Percentiles rank a stretch among this genome's conserved stretches.
phyloP scores from a whole-genome alignment of 148 eudicot species.

The Arbutus unedo region DNA sequence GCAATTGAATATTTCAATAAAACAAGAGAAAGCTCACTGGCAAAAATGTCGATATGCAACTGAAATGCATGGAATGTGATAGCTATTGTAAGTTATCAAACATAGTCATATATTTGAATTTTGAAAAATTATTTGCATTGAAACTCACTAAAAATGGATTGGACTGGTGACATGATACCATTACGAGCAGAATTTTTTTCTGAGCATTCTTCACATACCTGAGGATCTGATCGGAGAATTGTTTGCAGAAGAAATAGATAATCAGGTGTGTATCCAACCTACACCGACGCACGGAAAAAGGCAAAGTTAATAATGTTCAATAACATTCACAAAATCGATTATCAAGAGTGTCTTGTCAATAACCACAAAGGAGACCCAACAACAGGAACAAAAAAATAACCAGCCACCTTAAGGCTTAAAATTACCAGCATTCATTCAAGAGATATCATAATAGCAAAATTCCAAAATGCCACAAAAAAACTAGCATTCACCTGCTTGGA shows the following conservation, averaged over 20 bases:
- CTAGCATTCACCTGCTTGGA: slow-evolving; percentile 69
- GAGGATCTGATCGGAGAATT: slow-evolving; percentile 85
- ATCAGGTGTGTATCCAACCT: slow-evolving; percentile 97
- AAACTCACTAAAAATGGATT: neutral
- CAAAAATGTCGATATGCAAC: neutral
- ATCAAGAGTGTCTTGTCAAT: neutral
- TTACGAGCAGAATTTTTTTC: neutral
- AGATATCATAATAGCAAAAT: neutral
- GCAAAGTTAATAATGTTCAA: neutral
- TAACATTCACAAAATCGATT: neutral
- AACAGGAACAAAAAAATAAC: neutral
- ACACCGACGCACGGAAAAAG: slow-evolving; percentile 21
- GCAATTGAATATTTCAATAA: neutral
- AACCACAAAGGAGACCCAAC: neutral
- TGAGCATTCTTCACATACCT: slow-evolving; percentile 46
- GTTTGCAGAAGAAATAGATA: slow-evolving; percentile 95
- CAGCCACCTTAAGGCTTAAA: neutral
- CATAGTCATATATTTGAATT: neutral
- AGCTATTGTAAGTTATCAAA: neutral
- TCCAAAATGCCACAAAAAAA: neutral
- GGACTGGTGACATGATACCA: neutral
- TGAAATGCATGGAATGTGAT: neutral
- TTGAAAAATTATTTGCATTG: neutral
- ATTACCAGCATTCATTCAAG: neutral
- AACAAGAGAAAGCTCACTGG: neutral